Conservation (phyloP, 2,329 filamentous ascomycete species). For the Sporothrix protearum region DNA sequence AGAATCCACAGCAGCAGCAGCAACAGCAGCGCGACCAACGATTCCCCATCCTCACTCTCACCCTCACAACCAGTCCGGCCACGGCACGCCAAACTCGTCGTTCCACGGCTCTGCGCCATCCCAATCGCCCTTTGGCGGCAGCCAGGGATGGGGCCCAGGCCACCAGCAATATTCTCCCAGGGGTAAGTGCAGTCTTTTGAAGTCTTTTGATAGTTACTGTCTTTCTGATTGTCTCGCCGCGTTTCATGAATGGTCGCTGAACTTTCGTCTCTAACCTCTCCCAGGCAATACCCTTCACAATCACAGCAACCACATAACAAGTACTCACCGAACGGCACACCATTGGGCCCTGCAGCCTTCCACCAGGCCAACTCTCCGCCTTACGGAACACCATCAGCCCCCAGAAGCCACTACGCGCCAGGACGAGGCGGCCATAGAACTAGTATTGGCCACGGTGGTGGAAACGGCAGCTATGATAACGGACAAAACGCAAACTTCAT, state of each 20-base stretch:
- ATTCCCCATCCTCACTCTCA: conserved; percentile 1
- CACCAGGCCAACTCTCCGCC: conserved; percentile 49
- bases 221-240: too few species aligned
- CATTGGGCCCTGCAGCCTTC: conserved; percentile 56
- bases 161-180: conserved; percentile 41
- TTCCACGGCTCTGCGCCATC: conserved; percentile 45
- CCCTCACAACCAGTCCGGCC: conserved; percentile 38
- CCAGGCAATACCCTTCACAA: conserved; percentile 60
- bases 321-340: conserved; percentile 49
- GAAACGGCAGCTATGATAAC: conserved; percentile 55
- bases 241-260: too few species aligned
- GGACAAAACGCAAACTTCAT: conserved; percentile 44
- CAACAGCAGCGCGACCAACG: conserved; percentile 7
- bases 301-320: conserved; percentile 34
- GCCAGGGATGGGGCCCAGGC: conserved; percentile 39
- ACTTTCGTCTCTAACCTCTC: background rate
- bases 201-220: too few species aligned
- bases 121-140: conserved; percentile 43
- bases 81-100: conserved; percentile 43
- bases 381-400: conserved; percentile 56
- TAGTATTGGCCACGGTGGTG: conserved; percentile 38
- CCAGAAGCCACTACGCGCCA: conserved; percentile 53
- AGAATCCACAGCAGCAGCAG: conserved; percentile 14
- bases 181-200: conserved; percentile 37
- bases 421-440: conserved; percentile 45